Base-by-base conservation (phyloP, 106 monocot species). In the Acorus gramineus region DNA sequence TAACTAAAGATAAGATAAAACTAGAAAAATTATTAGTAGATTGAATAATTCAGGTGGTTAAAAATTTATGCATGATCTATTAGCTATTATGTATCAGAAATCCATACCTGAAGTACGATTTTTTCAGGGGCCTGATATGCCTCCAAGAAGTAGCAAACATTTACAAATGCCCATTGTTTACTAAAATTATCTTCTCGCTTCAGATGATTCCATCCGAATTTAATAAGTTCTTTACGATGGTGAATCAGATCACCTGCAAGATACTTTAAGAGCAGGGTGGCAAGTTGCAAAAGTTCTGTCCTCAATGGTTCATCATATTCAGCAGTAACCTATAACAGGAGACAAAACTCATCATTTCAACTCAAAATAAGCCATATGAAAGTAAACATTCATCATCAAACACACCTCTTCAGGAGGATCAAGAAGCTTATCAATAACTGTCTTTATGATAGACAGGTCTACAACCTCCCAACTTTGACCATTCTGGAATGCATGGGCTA, bases 131-230 rank as follows among this genome's bases (percentile, higher is more conserved):
- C 98, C 71, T 98, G 98, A 71, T 98, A 98, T 11, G 98, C 98
- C 57, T 98, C 98, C 70, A 98, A 80, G 69, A 98, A 98, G 66
- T 98, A 92, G 59, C 98, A 98, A 61, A 98, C 98, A 85, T 98
- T 98, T 45, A 98, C 98, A 82, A 98, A 98, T 54, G 98, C 98
- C 98, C 98, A 98, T 56, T 98, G 98, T 69, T 98, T 98, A 55
- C 98, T 98, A 56, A 88, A 87, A 75, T 98, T 98, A 66, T 98
- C 98, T 74, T 98, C 98, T 56, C 98, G 98, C 74, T 98, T 98
- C 43, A 98, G 85, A 85, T 98, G 98, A 67, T 98, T 98, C 98
- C 98, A 98, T n/a, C 98, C 98, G 72, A 98, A 98, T 62, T 98
- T 98, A 61, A 98, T 98, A 4, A 98, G 83, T 56, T 98, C 98